Evolutionary conservation across 2,329 filamentous ascomycete species (phyloP), one percentile per base, ranked within the genome.

Genomic region (Colletotrichum australisinense): DNA sequence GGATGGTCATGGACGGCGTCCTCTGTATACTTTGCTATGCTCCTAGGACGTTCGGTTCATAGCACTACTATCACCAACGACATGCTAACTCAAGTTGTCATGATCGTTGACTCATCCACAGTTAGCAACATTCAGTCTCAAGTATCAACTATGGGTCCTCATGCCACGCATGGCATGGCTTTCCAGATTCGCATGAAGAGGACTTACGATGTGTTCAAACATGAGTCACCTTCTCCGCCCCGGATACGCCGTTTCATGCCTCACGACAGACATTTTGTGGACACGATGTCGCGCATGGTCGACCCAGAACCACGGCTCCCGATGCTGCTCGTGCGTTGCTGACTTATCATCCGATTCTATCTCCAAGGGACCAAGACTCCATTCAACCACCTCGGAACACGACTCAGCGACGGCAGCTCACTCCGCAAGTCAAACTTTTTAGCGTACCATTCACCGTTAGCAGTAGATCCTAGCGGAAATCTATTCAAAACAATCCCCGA

Each of bases 221-320:
- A 56, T 63, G 68, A 60, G 30, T 60, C 63, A 49, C 26, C 32
- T 60, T 62, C 55, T 66, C 56, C 56, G 46, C 32, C 32, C 35
- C 53, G 67, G 67, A 42, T 55, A 53, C 62, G 30, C 55, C 55
- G 32, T 63, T 71, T 38, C 53, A 62, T 67, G 63, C 55, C 42
- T 46, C 42, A 8, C 30, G 49, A 12, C 35, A 26, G 49, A 49
- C 42, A 22, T 49, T 56, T 35, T 52, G 67, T 49, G 35, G 35
- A 69, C 30, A 30, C 46, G 26, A 49, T 49, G 42, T 56, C n/a
- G 53, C 53, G 38, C 30, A 22, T 19, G 12, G 24, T 32, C 38
- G 6, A 42, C 28, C 11, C 49, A 42, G 12, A 16, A 49, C 19
- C 7, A 49, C 42, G 42, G 42, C 42, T 22, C 42, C 19, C 42